Conservation (phyloP, 345 rosid species). For the Moricandia moricandioides region DNA sequence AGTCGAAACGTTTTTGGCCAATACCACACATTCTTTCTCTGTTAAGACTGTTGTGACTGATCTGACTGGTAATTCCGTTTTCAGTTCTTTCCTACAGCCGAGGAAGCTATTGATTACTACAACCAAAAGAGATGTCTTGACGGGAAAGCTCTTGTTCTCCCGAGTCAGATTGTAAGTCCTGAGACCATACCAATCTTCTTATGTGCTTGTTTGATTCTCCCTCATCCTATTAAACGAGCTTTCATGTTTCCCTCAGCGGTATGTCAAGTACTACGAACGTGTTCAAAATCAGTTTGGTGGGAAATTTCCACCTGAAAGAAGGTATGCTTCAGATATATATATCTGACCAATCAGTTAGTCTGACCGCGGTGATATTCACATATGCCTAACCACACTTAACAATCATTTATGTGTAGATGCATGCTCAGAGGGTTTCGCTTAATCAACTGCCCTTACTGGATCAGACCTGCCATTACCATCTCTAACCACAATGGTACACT, state of each 20-base stretch:
- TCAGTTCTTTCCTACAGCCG: conserved; percentile 91
- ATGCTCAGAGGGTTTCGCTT: conserved; percentile 91
- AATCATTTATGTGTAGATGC: conserved; percentile 55
- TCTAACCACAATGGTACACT: conserved; percentile 75
- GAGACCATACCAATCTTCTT: conserved; percentile 21
- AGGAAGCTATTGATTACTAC: conserved; percentile 77
- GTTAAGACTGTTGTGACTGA: background rate
- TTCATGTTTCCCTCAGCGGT: conserved; percentile 52
- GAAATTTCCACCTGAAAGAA: conserved; percentile 67
- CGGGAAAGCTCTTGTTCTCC: conserved; percentile 89
- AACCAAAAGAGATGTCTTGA: conserved; percentile 92
- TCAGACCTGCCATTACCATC: conserved; percentile 78
- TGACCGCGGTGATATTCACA: conserved; percentile 3
- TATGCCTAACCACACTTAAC: conserved; percentile 1
- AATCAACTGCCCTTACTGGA: conserved; percentile 91
- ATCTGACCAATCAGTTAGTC: conserved; percentile 4
- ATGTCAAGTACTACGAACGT: conserved; percentile 73
- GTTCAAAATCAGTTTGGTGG: conserved; percentile 54
- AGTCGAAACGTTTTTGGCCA: background rate
- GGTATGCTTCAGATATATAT: conserved; percentile 44
- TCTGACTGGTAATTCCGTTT: conserved; percentile 23
- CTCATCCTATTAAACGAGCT: conserved; percentile 11
- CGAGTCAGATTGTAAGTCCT: conserved; percentile 91
- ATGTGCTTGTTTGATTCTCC: background rate
- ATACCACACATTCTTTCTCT: background rate